Percentiles rank a stretch among this genome's conserved stretches.
Conservation (phyloP, 768 basidiomycete species). For the Pisolithus orientalis region DNA sequence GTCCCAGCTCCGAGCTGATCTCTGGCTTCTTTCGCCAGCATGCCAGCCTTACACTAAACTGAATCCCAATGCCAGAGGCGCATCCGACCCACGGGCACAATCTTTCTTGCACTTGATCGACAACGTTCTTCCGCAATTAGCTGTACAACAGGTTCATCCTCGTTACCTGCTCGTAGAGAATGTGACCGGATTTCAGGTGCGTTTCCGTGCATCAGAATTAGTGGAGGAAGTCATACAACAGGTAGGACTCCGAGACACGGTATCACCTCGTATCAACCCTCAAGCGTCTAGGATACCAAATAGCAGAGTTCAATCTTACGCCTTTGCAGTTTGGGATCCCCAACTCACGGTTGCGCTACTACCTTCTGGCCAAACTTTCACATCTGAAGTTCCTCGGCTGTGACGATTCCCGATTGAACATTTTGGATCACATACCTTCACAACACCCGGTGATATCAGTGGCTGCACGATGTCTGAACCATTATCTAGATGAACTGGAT, state of each 20-base stretch:
- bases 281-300: slow-evolving; percentile 47
- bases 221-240: slow-evolving; percentile 5
- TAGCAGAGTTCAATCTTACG: slow-evolving; percentile 59
- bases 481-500: slow-evolving; percentile 10
- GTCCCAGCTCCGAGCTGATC: slow-evolving; percentile 41
- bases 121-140: slow-evolving; percentile 55
- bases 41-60: slow-evolving; percentile 83
- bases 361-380: slow-evolving; percentile 58
- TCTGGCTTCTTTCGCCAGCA: slow-evolving; percentile 78
- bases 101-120: slow-evolving; percentile 71
- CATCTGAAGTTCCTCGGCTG: slow-evolving; percentile 34
- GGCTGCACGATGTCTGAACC: slow-evolving; percentile 4
- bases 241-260: slow-evolving; percentile 61
- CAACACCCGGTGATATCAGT: slow-evolving; percentile 27
- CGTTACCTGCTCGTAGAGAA: slow-evolving; percentile 66
- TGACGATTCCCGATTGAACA: slow-evolving; percentile 9
- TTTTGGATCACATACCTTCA: slow-evolving; percentile 53
- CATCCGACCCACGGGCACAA: slow-evolving; percentile 63
- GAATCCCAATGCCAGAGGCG: slow-evolving; percentile 66
- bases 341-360: slow-evolving; percentile 78
- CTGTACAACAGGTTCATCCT: slow-evolving; percentile 40
- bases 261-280: slow-evolving; percentile 48
- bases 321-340: slow-evolving; percentile 77
- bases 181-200: slow-evolving; percentile 79
- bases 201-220: slow-evolving; percentile 6